Evolutionary conservation across 129 eudicot genomes (phyloP).

Genomic region (Arctium minus): DNA sequence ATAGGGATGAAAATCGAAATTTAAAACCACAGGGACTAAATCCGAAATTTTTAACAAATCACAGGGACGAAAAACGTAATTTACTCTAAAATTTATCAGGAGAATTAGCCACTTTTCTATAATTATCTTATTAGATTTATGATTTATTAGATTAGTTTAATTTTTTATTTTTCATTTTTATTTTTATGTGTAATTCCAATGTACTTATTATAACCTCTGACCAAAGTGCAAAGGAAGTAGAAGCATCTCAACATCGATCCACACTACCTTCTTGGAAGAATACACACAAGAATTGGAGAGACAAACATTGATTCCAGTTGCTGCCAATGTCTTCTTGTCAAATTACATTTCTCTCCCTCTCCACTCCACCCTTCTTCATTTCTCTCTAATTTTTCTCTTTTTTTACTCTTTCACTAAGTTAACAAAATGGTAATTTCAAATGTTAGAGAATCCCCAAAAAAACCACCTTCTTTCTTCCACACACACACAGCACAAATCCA

Average conservation of each 20-base stretch:
- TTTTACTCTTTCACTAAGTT: conserved; percentile 20
- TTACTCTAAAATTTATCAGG: too few relatives aligned
- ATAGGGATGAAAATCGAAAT: too few relatives aligned
- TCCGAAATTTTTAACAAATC: too few relatives aligned
- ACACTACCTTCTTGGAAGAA: conserved; percentile 11
- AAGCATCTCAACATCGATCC: conserved; percentile 7
- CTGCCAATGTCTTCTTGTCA: conserved; percentile 25
- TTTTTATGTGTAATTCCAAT: conserved; percentile 1
- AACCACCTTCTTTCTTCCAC: conserved; percentile 11
- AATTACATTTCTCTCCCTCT: conserved; percentile 19
- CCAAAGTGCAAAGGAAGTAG: conserved; percentile 24
- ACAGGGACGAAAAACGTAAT: too few relatives aligned
- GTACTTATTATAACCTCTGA: conserved; percentile 6
- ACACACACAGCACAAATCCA: conserved; percentile 5
- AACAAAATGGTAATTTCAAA: conserved; percentile 32
- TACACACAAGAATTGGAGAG: conserved; percentile 16
- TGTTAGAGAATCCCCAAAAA: conserved; percentile 34
- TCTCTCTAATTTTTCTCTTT: background rate
- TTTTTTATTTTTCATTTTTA: too few relatives aligned
- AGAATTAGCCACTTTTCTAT: too few relatives aligned
- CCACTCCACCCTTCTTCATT: background rate
- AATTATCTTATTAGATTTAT: too few relatives aligned
- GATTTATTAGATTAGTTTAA: too few relatives aligned
- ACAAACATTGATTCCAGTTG: conserved; percentile 27
- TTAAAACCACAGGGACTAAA: too few relatives aligned